These are phyloP conservation scores for Coriaria nepalensis DNA, from an alignment of 306 rosid species.

Conservation along the genomic window DNA sequence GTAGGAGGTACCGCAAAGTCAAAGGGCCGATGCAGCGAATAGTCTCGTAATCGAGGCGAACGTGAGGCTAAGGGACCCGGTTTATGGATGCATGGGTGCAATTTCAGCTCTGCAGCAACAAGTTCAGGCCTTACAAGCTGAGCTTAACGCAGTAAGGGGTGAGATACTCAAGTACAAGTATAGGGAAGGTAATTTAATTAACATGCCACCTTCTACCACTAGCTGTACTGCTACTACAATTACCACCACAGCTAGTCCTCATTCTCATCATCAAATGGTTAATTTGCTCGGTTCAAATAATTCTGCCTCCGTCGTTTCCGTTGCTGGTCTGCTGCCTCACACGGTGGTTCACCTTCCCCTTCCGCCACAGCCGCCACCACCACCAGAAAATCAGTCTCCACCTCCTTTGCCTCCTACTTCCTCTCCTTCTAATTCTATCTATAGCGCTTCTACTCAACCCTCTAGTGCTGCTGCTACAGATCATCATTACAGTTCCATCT, in stretches of 20 bases:
- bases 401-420: constrained; percentile 22
- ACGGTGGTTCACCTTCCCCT: constrained; percentile 30
- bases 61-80: constrained; percentile 93
- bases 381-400: constrained; percentile 15
- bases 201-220: background rate
- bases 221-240: background rate
- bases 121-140: constrained; percentile 75
- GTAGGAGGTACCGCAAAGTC: constrained; percentile 77
- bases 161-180: constrained; percentile 75
- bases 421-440: constrained; percentile 36
- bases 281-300: constrained; percentile 29
- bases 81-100: constrained; percentile 99
- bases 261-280: constrained; percentile 13
- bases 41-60: constrained; percentile 94
- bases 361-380: constrained; percentile 24
- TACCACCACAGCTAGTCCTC: background rate
- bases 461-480: constrained; percentile 10
- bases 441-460: constrained; percentile 12
- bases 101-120: constrained; percentile 87
- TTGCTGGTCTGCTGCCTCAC: constrained; percentile 11
- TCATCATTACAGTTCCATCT: constrained; percentile 23
- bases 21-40: constrained; percentile 86
- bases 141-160: constrained; percentile 58
- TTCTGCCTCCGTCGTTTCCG: constrained; percentile 3
- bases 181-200: constrained; percentile 44